phyloP scores from a whole-genome alignment of 116 monocot genomes.

The Posidonia oceanica region DNA sequence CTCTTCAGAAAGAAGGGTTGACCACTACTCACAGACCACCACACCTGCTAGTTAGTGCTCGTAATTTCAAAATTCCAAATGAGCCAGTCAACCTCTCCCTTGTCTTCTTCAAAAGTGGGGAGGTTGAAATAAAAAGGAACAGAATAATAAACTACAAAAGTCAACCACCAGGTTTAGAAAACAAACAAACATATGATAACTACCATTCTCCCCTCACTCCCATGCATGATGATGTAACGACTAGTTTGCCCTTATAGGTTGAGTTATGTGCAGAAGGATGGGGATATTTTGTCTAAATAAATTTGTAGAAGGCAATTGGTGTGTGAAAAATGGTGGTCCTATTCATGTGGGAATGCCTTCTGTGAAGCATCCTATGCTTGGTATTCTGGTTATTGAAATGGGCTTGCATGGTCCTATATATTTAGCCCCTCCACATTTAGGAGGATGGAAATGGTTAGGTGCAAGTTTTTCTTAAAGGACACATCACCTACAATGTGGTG shows the following conservation, averaged over 20 bases:
- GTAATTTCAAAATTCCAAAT: slow-evolving; percentile 5
- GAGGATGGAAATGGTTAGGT: slow-evolving; percentile 1
- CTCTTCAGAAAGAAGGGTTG: neutral
- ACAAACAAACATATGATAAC: neutral
- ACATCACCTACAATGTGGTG: neutral
- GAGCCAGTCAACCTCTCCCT: slow-evolving; percentile 7
- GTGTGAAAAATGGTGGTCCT: too few relatives aligned
- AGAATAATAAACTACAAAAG: neutral
- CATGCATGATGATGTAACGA: neutral
- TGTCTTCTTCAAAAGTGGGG: slow-evolving; percentile 6
- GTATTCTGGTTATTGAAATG: neutral
- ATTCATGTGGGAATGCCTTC: too few relatives aligned
- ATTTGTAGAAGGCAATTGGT: too few relatives aligned
- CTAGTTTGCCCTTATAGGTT: too few relatives aligned
- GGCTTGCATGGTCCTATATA: neutral
- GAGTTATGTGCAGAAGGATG: too few relatives aligned
- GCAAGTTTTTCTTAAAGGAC: neutral
- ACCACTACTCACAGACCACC: neutral
- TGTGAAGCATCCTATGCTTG: neutral
- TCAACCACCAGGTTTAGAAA: neutral
- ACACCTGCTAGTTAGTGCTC: too few relatives aligned
- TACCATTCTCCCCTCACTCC: neutral
- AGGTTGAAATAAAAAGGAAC: neutral
- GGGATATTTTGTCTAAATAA: too few relatives aligned
- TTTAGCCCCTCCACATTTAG: neutral